phyloP scores from a whole-genome alignment of 257 asterid species.

The Gentiana straminea region DNA sequence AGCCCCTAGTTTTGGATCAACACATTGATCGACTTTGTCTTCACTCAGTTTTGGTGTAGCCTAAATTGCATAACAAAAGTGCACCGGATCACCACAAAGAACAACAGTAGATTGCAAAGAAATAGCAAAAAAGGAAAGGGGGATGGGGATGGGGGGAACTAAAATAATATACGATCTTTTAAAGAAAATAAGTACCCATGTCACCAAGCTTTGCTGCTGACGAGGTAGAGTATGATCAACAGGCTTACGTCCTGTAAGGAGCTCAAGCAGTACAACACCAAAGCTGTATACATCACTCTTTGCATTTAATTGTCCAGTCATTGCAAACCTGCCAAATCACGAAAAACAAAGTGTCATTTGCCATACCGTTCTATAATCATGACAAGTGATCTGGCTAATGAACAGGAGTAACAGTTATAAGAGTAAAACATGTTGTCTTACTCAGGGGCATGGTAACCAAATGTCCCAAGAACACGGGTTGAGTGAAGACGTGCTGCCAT shows the following conservation, averaged over 20 bases:
- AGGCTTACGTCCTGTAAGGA: constrained; percentile 81
- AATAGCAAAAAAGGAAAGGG: too few relatives aligned
- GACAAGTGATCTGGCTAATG: background rate
- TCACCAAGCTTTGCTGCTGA: constrained; percentile 75
- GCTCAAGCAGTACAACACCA: constrained; percentile 84
- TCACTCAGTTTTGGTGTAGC: constrained; percentile 76
- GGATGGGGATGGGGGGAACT: too few relatives aligned
- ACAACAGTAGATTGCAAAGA: background rate
- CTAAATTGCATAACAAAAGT: constrained; percentile 16
- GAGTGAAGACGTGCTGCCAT: constrained; percentile 95
- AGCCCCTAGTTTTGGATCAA: constrained; percentile 47
- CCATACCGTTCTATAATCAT: background rate
- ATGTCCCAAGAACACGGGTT: constrained; percentile 90
- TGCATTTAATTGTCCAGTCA: constrained; percentile 84
- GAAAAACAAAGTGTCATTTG: constrained; percentile 9
- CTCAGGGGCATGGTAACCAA: constrained; percentile 98
- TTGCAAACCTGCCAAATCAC: constrained; percentile 51
- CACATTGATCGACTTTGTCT: constrained; percentile 73
- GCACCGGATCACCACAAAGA: background rate
- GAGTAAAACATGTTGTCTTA: constrained; percentile 21
- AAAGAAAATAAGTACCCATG: constrained; percentile 46
- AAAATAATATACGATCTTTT: too few relatives aligned
- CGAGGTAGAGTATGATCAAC: constrained; percentile 88
- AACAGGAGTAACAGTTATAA: background rate
- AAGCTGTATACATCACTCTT: constrained; percentile 86